Base-by-base conservation (phyloP, 495 filamentous ascomycete species). In the Annulohypoxylon stygium region DNA sequence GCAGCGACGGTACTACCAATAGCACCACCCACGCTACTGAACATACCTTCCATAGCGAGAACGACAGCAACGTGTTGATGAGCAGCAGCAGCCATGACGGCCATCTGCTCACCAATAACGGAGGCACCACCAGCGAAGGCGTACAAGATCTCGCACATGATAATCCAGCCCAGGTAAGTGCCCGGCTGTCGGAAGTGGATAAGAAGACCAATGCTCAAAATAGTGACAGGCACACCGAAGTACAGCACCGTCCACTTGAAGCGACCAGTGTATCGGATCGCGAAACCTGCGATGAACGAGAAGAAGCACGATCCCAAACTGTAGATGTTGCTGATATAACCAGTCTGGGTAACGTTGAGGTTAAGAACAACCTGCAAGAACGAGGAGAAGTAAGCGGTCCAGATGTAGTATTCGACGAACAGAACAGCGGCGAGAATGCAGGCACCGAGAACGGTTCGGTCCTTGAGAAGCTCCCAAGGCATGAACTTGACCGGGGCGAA, bases 71-170 rank as follows among this genome's bases (percentile, higher is more conserved):
- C 83, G 70, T 92, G 82, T 48, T 93, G 82, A 69, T 93, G 92
- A 4, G 85, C 79, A 0, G 87, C 84, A 2, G 87, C 88, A 0
- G 91, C 89, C 84, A 93, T 89, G 70, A 89, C 84, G 3, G 91
- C 89, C 33, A 93, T 87, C 72, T 93, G 88, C 71, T 88, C 87
- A 67, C 80, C 82, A 72, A 93, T 88, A 59, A 92, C 87, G 14
- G 86, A 78, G 26, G 81, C 80, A 25, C 86, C 86, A 26, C 90
- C 91, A 12, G 85, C 83, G 61, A 95, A 88, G 30, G 92, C 89
- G 72, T 94, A 93, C 81, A 93, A 90, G 78, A 94, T 92, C 79
- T 94, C 91, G 72, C 88, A 90, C 89, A 93, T 92, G 79, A 93
- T 82, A 18, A 94, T 80, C 77, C 90, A 93, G 25, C 90, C 91